Evolutionary conservation across 2,329 filamentous ascomycete species (phyloP), one percentile per base, ranked within the genome.

Genomic region (Pseudodiploospora longispora): DNA sequence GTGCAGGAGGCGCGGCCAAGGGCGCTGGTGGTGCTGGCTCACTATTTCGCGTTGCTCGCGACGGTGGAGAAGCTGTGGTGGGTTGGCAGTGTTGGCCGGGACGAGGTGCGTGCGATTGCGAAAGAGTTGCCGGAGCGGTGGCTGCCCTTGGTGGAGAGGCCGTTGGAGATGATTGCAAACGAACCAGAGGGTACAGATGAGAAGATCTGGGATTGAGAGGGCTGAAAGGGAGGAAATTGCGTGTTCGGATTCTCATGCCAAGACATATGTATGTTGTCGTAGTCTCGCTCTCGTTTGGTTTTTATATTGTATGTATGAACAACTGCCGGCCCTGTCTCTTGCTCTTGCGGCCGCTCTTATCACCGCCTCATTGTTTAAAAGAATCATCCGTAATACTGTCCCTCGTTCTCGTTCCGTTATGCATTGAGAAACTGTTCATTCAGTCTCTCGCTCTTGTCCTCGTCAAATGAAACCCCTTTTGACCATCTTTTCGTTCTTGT

Each of bases 1-100:
- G 42, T 40, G 9, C 35, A 41, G 10, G 41, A 49, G 28, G 27
- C 7, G 3, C 43, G 43, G 2, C 48, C 48, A 36, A 36, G 48
- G 8, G 48, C 47, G 6, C 10, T 50, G 12, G 48, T 47, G 9
- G 30, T 48, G 10, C 28, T 50, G 41, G 48, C 48, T 5, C 47
- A 50, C 32, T 50, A 50, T 32, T 50, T 50, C 40, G 43, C 48
- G 9, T 37, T 49, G 8, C 41, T 50, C 3, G 32, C 41, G 6
- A 37, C 47, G 9, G 41, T 32, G 9, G 12, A 41, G 10, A 40
- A 42, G 8, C 6, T 39, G 9, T 50, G 48, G 48, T 50, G 44
- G 41, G 41, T 50, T 37, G 48, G 46, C 6, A 38, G 37, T 8
- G 41, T 44, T 10, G 43, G 43, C 6, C 32, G 27, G 27, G 33